Evolutionary conservation across 805 yeast genomes (phyloP), one percentile per base, ranked within the genome.

Genomic region (Candida vaughaniae): DNA sequence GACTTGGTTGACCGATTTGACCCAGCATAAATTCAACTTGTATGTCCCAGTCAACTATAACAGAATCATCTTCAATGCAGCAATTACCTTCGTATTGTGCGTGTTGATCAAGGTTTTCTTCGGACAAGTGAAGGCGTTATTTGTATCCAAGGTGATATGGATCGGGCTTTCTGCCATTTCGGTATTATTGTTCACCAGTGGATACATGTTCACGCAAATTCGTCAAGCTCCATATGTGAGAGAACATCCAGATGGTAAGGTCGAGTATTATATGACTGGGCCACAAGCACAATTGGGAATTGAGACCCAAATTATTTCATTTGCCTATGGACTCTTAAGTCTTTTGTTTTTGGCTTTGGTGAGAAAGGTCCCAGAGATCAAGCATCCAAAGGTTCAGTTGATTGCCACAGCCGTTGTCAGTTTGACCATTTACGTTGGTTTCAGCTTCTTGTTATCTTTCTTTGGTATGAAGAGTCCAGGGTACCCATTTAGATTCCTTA

Each of bases 181-280:
- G 14, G 73, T 86, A 25, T 66, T 90, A 42, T 64, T 89, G 48
- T 85, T 90, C 69, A 79, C 77, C 32, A 71, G 91, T 6, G 99
- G 99, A 12, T 85, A 89, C 64, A 93, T 93, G 99, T 93, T 80
- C 74, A 90, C 88, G 59, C 75, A 77, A 48, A 93, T 93, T 45
- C 78, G 97, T 60, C 75, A 75, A 25, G 72, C 82, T 5, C 89
- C 73, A 62, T 85, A 82, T 55, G 68, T 82, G 28, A 72, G 73
- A 46, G 70, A 66, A 22, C 60, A 55, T 16, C 52, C 46, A 6
- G 56, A 70, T 31, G 76, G 75, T 7, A 36, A 42, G 1, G 56
- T 53, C 3, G 56, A 55, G 6, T 74, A 71, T 46, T 60, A 73
- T 42, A 44, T 56, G 3, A 66, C 70, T 4, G 88, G 88, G 23